Evolutionary conservation across 208 protist genomes (phyloP).

Genomic region (Leishmania tropica): DNA sequence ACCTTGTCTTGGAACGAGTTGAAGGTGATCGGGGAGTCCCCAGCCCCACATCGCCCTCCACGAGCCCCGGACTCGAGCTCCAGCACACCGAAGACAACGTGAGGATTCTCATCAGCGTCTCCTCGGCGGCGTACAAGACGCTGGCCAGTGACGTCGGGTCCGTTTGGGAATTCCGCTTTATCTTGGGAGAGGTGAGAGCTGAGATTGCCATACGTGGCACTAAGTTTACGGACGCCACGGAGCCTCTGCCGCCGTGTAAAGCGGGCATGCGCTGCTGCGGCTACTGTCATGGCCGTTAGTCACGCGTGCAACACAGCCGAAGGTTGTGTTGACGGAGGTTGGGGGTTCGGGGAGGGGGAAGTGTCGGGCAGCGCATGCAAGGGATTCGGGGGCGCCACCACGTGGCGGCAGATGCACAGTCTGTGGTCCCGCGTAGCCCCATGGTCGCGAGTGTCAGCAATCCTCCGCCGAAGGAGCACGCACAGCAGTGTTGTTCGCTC

Average conservation of each 20-base stretch:
- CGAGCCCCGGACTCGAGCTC: neutral
- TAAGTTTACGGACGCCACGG: neutral
- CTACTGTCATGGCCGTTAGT: neutral
- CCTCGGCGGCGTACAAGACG: neutral
- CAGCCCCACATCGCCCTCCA: neutral
- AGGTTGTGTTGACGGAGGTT: neutral
- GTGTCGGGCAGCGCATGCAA: neutral
- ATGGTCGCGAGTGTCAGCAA: neutral
- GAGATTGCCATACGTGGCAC: neutral
- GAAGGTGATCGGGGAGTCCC: neutral
- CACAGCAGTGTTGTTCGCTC: neutral
- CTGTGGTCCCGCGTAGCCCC: neutral
- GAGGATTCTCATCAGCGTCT: neutral
- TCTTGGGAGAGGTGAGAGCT: neutral
- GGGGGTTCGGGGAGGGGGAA: neutral
- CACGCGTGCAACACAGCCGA: neutral
- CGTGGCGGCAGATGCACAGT: neutral
- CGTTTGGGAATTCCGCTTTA: neutral
- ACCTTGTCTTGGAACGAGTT: neutral
- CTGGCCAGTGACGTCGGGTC: neutral
- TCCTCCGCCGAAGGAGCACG: neutral
- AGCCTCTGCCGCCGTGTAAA: no score
- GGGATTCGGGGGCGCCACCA: neutral
- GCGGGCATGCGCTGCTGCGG: no score
- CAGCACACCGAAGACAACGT: neutral